Conservation (phyloP, 2,329 filamentous ascomycete species). For the Aspergillus sp. region DNA sequence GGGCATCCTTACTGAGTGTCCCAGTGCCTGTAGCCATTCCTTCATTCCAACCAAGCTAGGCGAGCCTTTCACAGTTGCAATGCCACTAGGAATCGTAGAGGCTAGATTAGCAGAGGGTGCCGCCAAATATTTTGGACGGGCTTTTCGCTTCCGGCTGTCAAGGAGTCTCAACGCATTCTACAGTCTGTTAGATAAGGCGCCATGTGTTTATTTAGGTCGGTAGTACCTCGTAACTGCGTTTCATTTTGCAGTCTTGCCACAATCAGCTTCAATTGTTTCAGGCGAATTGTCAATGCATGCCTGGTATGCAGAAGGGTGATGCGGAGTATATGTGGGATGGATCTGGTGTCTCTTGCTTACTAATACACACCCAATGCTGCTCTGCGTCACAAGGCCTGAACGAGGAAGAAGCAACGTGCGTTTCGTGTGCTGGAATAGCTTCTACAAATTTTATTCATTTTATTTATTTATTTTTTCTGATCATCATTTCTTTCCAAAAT, state of each 20-base stretch:
- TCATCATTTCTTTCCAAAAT: too few species aligned
- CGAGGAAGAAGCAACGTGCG: too few species aligned
- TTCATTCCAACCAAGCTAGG: conserved; percentile 26
- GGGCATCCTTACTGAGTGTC: conserved; percentile 19
- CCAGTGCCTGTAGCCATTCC: conserved; percentile 23
- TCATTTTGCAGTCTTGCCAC: conserved; percentile 1
- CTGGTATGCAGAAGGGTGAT: too few species aligned
- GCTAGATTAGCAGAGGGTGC: neutral
- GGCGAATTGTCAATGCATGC: too few species aligned
- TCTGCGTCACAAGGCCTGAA: too few species aligned
- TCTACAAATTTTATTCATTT: too few species aligned
- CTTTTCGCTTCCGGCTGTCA: conserved; percentile 13
- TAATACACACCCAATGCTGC: too few species aligned
- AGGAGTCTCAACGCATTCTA: conserved; percentile 19
- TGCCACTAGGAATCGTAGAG: conserved; percentile 2
- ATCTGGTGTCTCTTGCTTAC: too few species aligned
- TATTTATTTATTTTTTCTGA: too few species aligned
- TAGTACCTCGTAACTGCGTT: conserved; percentile 6
- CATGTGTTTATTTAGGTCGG: neutral
- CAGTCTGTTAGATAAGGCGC: conserved; percentile 1
- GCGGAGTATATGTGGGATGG: too few species aligned
- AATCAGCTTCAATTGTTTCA: too few species aligned
- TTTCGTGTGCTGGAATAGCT: too few species aligned
- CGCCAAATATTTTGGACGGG: conserved; percentile 9
- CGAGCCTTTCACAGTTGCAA: conserved; percentile 12